Evolutionary conservation across 2,329 filamentous ascomycete species (phyloP).

Genomic region (Aspergillus novoparasiticus): DNA sequence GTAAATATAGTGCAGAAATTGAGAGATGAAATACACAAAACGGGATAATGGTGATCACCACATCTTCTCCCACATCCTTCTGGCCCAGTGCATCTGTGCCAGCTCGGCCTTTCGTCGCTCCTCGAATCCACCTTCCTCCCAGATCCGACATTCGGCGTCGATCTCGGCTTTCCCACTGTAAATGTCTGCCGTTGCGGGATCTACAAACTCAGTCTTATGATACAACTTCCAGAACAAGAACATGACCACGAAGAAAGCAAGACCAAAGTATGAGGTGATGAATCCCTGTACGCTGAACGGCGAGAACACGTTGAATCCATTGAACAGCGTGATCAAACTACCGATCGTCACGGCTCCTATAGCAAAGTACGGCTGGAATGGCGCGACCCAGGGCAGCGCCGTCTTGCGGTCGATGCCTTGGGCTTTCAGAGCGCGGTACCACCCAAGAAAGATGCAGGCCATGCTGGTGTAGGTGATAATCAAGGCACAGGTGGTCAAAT

Average conservation of each 20-base stretch:
- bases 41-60: constrained; percentile 21
- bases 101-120: constrained; percentile 33
- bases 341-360: constrained; percentile 60
- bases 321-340: constrained; percentile 65
- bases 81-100: constrained; percentile 31
- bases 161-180: constrained; percentile 36
- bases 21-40: not conserved
- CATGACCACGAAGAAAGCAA: constrained; percentile 47
- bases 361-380: constrained; percentile 69
- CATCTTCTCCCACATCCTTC: constrained; percentile 35
- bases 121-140: constrained; percentile 35
- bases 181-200: constrained; percentile 32
- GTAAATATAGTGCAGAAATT: too few species aligned
- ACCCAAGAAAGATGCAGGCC: constrained; percentile 69
- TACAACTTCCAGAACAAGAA: constrained; percentile 40
- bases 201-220: constrained; percentile 32
- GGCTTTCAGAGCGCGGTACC: constrained; percentile 67
- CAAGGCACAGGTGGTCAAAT: constrained; percentile 48
- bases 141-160: constrained; percentile 36
- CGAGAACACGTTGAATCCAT: constrained; percentile 56
- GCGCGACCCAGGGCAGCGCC: constrained; percentile 67
- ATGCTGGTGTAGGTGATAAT: constrained; percentile 60
- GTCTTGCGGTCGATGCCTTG: constrained; percentile 69
- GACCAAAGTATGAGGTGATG: constrained; percentile 54
- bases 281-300: constrained; percentile 51